phyloP scores from a whole-genome alignment of 2,329 filamentous ascomycete species.

The Pseudonectria buxi region DNA sequence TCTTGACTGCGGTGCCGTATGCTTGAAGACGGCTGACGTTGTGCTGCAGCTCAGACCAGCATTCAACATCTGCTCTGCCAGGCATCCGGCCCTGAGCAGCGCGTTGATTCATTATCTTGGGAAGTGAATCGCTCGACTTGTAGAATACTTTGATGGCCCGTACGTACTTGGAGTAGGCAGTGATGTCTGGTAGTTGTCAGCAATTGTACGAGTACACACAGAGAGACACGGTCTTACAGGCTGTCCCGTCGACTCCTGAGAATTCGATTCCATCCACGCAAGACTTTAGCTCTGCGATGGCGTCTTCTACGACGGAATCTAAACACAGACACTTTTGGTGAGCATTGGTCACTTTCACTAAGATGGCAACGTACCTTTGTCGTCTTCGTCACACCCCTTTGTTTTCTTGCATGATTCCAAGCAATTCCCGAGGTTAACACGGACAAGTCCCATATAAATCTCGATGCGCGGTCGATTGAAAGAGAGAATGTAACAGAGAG shows the following conservation, averaged over 20 bases:
- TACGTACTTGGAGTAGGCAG: conserved; percentile 1
- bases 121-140: neutral
- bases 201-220: neutral
- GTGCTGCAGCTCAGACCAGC: conserved; percentile 27
- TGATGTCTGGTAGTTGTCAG: conserved; percentile 1
- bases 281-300: neutral
- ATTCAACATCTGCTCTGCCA: conserved; percentile 10
- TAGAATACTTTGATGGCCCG: conserved; percentile 2
- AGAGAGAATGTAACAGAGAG: conserved; percentile 10
- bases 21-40: conserved; percentile 17
- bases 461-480: conserved; percentile 15
- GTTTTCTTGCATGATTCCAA: conserved; percentile 4
- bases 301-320: neutral
- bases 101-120: conserved; percentile 5
- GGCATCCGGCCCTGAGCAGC: conserved; percentile 9
- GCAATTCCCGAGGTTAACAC: conserved; percentile 5
- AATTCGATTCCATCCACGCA: neutral
- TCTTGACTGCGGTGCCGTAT: conserved; percentile 12
- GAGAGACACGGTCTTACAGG: neutral
- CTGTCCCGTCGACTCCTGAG: neutral
- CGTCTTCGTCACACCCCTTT: neutral
- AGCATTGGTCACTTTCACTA: neutral
- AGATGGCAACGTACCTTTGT: neutral
- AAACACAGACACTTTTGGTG: neutral
- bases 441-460: conserved; percentile 11